Conservation (phyloP, 169 alveolate species). For the Ophryocystis elektroscirrha region DNA sequence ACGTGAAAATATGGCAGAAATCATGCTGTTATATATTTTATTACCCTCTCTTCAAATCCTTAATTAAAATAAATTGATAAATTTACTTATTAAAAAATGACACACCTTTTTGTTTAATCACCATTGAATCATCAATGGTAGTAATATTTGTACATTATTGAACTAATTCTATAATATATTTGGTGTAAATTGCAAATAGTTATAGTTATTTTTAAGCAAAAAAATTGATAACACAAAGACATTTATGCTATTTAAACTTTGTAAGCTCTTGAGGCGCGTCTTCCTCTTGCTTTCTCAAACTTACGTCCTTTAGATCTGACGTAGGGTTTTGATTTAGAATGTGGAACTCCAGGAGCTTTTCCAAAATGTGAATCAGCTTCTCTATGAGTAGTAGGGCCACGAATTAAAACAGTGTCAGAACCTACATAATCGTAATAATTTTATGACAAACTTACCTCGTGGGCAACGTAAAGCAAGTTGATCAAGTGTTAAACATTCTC, state of each 20-base stretch:
- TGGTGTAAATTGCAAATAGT: too few relatives aligned
- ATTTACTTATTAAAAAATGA: too few relatives aligned
- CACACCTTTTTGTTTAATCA: too few relatives aligned
- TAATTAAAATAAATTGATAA: too few relatives aligned
- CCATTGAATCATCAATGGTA: too few relatives aligned
- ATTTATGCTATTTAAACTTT: conserved; percentile 12
- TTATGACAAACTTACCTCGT: conserved; percentile 1
- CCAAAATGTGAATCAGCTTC: conserved; percentile 84
- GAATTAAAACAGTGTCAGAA: conserved; percentile 14
- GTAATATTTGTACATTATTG: too few relatives aligned
- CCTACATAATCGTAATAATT: neutral
- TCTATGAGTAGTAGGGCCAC: conserved; percentile 81
- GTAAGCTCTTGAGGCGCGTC: conserved; percentile 25
- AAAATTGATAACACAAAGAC: too few relatives aligned
- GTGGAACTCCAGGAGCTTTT: conserved; percentile 71
- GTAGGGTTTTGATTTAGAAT: conserved; percentile 44
- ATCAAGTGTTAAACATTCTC: conserved; percentile 88
- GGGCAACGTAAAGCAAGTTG: conserved; percentile 72
- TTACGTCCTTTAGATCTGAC: conserved; percentile 33
- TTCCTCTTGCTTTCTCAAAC: conserved; percentile 34
- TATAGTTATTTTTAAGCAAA: too few relatives aligned
- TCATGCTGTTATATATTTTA: too few relatives aligned
- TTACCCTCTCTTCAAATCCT: too few relatives aligned
- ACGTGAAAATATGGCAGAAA: too few relatives aligned
- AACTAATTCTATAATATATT: too few relatives aligned